Evolutionary conservation across 2,329 filamentous ascomycete species (phyloP).

Genomic region (Dothistroma pini): DNA sequence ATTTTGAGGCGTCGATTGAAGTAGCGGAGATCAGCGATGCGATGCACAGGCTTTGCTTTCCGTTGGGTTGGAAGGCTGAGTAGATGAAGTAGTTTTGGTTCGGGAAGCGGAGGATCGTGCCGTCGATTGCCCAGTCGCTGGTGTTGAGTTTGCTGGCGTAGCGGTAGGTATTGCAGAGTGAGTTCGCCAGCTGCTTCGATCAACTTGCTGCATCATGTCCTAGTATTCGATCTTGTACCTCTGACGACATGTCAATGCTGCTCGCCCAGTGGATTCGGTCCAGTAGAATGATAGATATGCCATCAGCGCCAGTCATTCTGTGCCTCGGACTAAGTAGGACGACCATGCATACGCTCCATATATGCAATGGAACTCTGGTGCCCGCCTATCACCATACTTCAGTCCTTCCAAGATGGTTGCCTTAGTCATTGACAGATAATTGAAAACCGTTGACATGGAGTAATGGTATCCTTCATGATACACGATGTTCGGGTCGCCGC

Average conservation of each 20-base stretch:
- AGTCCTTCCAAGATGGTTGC: conserved; percentile 54
- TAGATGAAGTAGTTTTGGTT: conserved; percentile 53
- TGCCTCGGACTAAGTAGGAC: neutral
- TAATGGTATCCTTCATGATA: conserved; percentile 56
- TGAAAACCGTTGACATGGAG: conserved; percentile 56
- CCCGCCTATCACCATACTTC: conserved; percentile 57
- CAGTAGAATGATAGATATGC: conserved; percentile 59
- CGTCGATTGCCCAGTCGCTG: conserved; percentile 53
- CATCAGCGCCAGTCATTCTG: conserved; percentile 28
- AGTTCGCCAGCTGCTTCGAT: too few relatives aligned
- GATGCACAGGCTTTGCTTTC: conserved; percentile 43
- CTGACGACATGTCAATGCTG: conserved; percentile 53
- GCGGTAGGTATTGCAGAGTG: conserved; percentile 51
- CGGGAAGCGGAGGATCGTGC: conserved; percentile 49
- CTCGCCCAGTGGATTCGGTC: conserved; percentile 43
- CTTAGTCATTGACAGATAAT: conserved; percentile 52
- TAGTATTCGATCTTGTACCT: too few relatives aligned
- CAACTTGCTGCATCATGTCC: too few relatives aligned
- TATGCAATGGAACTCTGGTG: conserved; percentile 54
- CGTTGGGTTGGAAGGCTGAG: conserved; percentile 43
- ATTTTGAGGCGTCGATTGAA: conserved; percentile 44
- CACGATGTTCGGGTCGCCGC: conserved; percentile 53
- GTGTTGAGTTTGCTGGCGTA: conserved; percentile 47
- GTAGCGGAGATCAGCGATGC: conserved; percentile 41
- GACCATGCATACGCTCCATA: conserved; percentile 26